phyloP scores from a whole-genome alignment of 345 rosid genomes.

The Eucalyptus tenuipes region DNA sequence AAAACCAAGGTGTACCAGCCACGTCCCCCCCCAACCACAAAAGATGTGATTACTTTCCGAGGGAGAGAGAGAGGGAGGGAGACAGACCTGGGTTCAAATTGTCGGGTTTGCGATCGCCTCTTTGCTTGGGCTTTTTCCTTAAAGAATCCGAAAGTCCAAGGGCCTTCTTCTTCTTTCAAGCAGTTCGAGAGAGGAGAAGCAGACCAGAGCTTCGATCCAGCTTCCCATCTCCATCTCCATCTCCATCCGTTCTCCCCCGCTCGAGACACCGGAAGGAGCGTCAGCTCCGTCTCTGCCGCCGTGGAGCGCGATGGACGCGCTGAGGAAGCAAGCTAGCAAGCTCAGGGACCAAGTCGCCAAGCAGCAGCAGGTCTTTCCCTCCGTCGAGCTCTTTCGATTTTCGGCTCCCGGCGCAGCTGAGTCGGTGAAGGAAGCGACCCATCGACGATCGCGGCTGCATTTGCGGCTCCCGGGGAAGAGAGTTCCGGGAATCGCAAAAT shows the following conservation, averaged over 20 bases:
- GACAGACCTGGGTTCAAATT: background rate
- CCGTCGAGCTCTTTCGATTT: background rate
- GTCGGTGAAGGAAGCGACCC: background rate
- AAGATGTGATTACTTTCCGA: background rate
- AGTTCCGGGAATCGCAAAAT: background rate
- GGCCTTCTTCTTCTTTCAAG: background rate
- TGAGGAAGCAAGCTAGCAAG: slow-evolving; percentile 91
- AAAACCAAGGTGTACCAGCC: too few species aligned
- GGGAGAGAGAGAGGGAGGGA: background rate
- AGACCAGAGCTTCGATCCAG: background rate
- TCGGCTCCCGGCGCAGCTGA: background rate
- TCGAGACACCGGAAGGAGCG: background rate
- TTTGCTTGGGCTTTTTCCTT: background rate
- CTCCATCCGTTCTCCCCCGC: background rate
- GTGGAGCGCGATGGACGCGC: slow-evolving; percentile 50
- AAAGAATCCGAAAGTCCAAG: background rate
- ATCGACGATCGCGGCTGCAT: background rate
- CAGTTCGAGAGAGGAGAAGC: background rate
- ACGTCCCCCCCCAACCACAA: too few species aligned
- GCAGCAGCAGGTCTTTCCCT: slow-evolving; percentile 52
- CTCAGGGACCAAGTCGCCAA: slow-evolving; percentile 92
- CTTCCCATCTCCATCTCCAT: background rate
- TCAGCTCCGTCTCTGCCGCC: background rate
- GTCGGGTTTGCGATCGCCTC: background rate
- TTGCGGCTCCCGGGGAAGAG: background rate